A percentile compares a stretch with the other conserved stretches of the same genome.
Evolutionary conservation across 768 basidiomycete genomes (phyloP).

Genomic region (Sistotremastrum suecicum): DNA sequence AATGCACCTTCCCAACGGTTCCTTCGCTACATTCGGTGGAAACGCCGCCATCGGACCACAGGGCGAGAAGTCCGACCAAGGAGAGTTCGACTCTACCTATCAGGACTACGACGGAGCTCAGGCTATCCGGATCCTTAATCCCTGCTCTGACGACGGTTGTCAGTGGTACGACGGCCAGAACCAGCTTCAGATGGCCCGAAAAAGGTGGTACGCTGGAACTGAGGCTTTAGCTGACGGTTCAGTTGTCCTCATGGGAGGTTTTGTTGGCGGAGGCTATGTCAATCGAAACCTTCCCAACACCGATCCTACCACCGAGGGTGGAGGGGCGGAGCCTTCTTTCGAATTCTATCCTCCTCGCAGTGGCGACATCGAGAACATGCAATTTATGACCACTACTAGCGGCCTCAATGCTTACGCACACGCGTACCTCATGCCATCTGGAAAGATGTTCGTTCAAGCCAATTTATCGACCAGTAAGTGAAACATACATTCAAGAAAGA

Average conservation of each 20-base stretch:
- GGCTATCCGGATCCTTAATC: conserved; percentile 69
- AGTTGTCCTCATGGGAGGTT: conserved; percentile 70
- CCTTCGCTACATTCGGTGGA: conserved; percentile 62
- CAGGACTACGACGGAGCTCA: conserved; percentile 69
- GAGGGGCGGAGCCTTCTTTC: conserved; percentile 66
- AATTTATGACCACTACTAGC: conserved; percentile 57
- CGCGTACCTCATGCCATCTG: conserved; percentile 60
- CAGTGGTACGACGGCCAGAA: conserved; percentile 61
- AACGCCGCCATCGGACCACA: conserved; percentile 60
- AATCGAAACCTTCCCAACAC: conserved; percentile 60
- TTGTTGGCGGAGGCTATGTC: conserved; percentile 64
- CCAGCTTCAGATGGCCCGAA: conserved; percentile 47
- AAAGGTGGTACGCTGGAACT: conserved; percentile 68
- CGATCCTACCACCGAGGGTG: conserved; percentile 49
- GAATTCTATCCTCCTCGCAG: conserved; percentile 65
- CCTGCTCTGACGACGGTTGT: conserved; percentile 43
- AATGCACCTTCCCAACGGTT: conserved; percentile 70
- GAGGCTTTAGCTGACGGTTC: conserved; percentile 66
- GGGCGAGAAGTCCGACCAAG: conserved; percentile 35
- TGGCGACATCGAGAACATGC: conserved; percentile 35
- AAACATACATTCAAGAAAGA: conserved; percentile 1
- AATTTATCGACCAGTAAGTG: conserved; percentile 61
- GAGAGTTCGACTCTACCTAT: conserved; percentile 50
- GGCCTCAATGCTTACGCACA: conserved; percentile 71
- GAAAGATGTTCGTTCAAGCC: conserved; percentile 70